These are phyloP conservation scores for Podosphaera aphanis DNA, from an alignment of 2,329 filamentous ascomycete species.

Conservation along the genomic window DNA sequence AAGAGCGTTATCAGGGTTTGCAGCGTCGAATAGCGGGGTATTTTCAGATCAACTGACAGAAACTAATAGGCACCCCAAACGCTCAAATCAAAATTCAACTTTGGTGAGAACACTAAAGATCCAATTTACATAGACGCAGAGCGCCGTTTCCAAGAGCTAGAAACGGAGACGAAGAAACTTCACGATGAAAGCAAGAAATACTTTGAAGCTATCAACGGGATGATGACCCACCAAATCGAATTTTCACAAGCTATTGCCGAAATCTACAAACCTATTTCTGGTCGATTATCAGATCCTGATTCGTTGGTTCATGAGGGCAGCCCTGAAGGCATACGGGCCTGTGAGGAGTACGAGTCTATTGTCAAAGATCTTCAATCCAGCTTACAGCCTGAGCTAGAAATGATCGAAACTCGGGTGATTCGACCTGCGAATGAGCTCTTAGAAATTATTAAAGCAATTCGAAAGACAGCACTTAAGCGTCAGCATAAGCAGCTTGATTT, in stretches of 20 bases:
- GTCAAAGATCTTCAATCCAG: constrained; percentile 78
- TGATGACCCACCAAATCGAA: constrained; percentile 92
- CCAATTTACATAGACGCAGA: constrained; percentile 86
- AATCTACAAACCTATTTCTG: constrained; percentile 95
- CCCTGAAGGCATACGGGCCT: constrained; percentile 76
- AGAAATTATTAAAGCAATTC: constrained; percentile 85
- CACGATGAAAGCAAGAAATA: constrained; percentile 97
- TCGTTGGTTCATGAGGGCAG: constrained; percentile 65
- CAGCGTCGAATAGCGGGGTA: constrained; percentile 8
- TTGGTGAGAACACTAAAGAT: constrained; percentile 90
- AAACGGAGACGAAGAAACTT: constrained; percentile 85
- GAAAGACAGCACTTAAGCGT: constrained; percentile 69
- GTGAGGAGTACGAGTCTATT: constrained; percentile 84
- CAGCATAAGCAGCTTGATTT: constrained; percentile 96
- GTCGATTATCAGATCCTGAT: constrained; percentile 79
- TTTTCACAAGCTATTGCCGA: constrained; percentile 92
- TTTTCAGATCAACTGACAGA: constrained; percentile 7
- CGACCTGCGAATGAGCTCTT: constrained; percentile 80
- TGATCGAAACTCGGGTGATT: constrained; percentile 85
- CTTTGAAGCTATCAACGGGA: constrained; percentile 92
- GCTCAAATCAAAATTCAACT: constrained; percentile 78
- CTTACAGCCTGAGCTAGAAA: constrained; percentile 76
- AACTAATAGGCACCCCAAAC: constrained; percentile 68
- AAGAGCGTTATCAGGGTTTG: constrained; percentile 72
- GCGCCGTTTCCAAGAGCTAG: constrained; percentile 77